Base-by-base conservation (phyloP, 768 basidiomycete genomes). In the Candolleomyces aberdarensis region DNA sequence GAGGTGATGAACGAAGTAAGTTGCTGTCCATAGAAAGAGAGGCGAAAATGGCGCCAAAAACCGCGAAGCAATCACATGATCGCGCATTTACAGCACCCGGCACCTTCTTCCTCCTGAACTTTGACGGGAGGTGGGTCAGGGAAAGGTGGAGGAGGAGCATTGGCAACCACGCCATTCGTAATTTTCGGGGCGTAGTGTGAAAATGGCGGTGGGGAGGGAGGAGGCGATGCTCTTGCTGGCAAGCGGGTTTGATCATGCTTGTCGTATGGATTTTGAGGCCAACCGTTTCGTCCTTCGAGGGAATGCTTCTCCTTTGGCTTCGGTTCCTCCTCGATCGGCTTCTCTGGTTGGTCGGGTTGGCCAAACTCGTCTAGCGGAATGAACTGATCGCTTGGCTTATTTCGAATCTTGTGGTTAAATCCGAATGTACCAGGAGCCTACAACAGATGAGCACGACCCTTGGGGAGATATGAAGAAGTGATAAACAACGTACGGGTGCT, bases 361-460 rank as follows among this genome's bases (percentile, higher is more conserved):
- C 87, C 88, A 67, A 91, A 87, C 64, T 91, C 89, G 66, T 84
- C 80, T 85, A 89, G 83, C 19, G 78, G 80, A 53, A 88, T 85
- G 55, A 59, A 63, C 67, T 81, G 79, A 56, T 73, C 73, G 32
- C 74, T 75, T 20, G 60, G 67, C 51, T 75, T 87, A 86, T 72
- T 92, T 94, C 7, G 86, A 77, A 58, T 11, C 36, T 36, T 36
- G 11, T 83, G 80, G 66, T 92, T 87, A 69, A 79, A 93, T 4
- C 87, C 91, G 71, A 94, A 94, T 48, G 90, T 92, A 19, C 91
- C 91, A 9, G 92, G 89, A 17, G 90, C 89, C 91, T 91, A 36
- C 11, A 7, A 11, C 11, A 36, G 6, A 36, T 36, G 36, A 36
- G 36, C 36, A 36, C 36, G 11, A 36, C 11, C 1, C 36, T 11